A percentile compares a stretch with the other conserved stretches of the same genome.
Evolutionary conservation across 345 rosid genomes (phyloP).

Genomic region (Hirschfeldia incana): DNA sequence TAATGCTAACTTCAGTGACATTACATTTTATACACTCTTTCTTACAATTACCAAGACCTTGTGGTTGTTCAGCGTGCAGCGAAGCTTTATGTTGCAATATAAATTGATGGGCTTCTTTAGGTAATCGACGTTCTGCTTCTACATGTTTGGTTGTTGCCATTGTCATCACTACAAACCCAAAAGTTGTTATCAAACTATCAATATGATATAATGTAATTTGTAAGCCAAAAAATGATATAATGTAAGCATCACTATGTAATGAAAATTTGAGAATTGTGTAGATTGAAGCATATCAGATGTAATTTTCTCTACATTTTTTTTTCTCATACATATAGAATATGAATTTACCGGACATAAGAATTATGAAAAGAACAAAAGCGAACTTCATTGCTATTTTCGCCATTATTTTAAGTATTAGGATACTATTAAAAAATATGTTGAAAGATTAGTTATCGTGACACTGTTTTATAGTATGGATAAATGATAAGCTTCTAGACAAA

Average conservation of each 20-base stretch:
- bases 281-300: background rate
- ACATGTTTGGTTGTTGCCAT: background rate
- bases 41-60: background rate
- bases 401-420: background rate
- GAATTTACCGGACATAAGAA: background rate
- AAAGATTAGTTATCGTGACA: background rate
- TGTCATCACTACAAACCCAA: background rate
- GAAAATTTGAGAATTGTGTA: background rate
- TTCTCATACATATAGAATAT: background rate
- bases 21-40: background rate
- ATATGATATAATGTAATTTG: background rate
- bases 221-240: background rate
- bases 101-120: background rate
- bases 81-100: background rate
- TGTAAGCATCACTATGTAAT: background rate
- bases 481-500: background rate
- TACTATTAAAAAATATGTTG: background rate
- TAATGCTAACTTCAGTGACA: background rate
- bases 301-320: background rate
- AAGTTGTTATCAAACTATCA: background rate
- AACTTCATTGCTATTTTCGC: background rate
- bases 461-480: background rate
- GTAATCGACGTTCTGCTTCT: background rate
- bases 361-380: background rate
- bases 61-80: background rate